These are phyloP conservation scores for Globisporangium carolinianum DNA, from an alignment of 352 stramenopile genomes.

Conservation along the genomic window DNA sequence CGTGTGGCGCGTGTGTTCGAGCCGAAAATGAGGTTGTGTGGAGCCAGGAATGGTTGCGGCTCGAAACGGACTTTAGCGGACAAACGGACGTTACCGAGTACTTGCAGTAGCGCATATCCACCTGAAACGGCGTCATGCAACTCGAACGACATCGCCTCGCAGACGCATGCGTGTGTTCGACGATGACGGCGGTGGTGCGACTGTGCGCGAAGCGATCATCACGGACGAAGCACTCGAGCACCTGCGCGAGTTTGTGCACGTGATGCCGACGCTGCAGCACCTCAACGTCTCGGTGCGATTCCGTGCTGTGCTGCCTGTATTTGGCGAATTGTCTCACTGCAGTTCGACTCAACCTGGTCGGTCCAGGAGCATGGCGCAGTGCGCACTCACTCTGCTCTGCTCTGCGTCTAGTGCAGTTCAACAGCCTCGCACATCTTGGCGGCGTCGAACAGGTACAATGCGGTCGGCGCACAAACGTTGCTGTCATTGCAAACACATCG, in stretches of 20 bases:
- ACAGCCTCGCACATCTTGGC: constrained; percentile 30
- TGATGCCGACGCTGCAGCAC: constrained; percentile 26
- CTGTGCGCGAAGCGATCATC: constrained; percentile 32
- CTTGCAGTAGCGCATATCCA: too few relatives aligned
- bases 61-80: background rate
- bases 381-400: background rate
- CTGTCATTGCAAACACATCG: background rate
- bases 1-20: too few relatives aligned
- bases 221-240: constrained; percentile 44
- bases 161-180: constrained; percentile 36
- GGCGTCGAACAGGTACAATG: constrained; percentile 35
- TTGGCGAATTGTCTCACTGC: too few relatives aligned
- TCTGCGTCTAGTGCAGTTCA: constrained; percentile 38
- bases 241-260: constrained; percentile 15
- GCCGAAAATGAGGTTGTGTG: too few relatives aligned
- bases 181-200: constrained; percentile 7
- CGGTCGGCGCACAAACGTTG: too few relatives aligned
- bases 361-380: too few relatives aligned
- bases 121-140: too few relatives aligned
- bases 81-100: background rate
- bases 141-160: background rate
- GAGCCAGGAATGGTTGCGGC: background rate
- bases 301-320: too few relatives aligned
- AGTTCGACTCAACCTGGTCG: too few relatives aligned
- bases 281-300: constrained; percentile 51